Percentiles rank a stretch among this genome's conserved stretches.
These are phyloP conservation scores for Quercus phellos DNA, from an alignment of 331 rosid species.

Conservation along the genomic window DNA sequence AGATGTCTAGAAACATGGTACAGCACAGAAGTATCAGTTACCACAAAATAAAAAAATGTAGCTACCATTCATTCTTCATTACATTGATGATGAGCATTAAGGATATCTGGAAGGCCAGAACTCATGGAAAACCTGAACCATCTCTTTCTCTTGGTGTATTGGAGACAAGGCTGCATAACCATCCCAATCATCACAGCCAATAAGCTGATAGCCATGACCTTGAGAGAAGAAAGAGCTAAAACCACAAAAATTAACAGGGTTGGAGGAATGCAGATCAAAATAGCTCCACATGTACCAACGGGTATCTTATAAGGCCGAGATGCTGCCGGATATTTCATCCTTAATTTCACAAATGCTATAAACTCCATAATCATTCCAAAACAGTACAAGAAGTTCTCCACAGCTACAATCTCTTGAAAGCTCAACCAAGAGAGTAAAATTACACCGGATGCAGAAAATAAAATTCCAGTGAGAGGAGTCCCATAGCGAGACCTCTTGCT, in stretches of 20 bases:
- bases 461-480: conserved; percentile 45
- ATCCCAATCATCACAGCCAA: conserved; percentile 40
- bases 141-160: conserved; percentile 35
- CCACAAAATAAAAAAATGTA: neutral
- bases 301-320: conserved; percentile 48
- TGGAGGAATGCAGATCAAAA: conserved; percentile 48
- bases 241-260: conserved; percentile 42
- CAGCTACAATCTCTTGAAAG: conserved; percentile 67
- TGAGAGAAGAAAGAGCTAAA: conserved; percentile 35
- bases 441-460: conserved; percentile 61
- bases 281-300: conserved; percentile 40
- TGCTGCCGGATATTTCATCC: conserved; percentile 33
- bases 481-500: conserved; percentile 45
- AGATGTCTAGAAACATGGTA: no score
- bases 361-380: conserved; percentile 68
- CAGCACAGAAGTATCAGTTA: no score
- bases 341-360: conserved; percentile 47
- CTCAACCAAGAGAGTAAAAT: conserved; percentile 56
- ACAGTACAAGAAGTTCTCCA: conserved; percentile 54
- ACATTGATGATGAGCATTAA: conserved; percentile 2
- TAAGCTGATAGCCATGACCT: conserved; percentile 42
- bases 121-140: conserved; percentile 44
- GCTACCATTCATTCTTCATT: conserved; percentile 10
- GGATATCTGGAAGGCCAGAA: conserved; percentile 37
- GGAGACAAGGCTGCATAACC: conserved; percentile 45